These are phyloP conservation scores for Claviceps cyperi DNA, from an alignment of 2,329 filamentous ascomycete genomes.

Conservation along the genomic window DNA sequence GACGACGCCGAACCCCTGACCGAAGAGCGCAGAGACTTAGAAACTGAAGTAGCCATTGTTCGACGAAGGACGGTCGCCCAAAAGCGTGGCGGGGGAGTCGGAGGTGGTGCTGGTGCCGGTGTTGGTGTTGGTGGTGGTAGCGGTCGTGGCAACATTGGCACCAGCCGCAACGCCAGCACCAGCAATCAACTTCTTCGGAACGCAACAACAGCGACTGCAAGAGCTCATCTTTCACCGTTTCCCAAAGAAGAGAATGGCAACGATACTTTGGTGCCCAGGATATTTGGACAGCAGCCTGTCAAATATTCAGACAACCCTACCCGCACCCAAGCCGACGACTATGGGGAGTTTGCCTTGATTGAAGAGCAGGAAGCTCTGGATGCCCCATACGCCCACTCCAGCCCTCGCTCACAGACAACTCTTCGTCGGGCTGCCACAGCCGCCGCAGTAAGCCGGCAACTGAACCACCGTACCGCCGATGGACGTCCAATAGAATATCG, in stretches of 20 bases:
- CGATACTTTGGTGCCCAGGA: constrained; percentile 39
- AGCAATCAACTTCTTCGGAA: constrained; percentile 34
- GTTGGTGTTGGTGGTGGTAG: neutral
- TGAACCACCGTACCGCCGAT: constrained; percentile 43
- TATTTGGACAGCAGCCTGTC: constrained; percentile 21
- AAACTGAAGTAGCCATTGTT: constrained; percentile 65
- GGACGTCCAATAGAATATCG: constrained; percentile 46
- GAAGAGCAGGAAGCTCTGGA: constrained; percentile 51
- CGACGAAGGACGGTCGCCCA: constrained; percentile 58
- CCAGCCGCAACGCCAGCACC: neutral
- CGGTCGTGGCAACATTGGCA: neutral
- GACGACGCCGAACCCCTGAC: constrained; percentile 53
- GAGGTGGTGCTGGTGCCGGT: neutral
- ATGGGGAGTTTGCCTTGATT: constrained; percentile 31
- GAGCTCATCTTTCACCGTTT: constrained; percentile 16
- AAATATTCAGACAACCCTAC: constrained; percentile 9
- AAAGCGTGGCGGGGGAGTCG: constrained; percentile 28
- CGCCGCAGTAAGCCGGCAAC: constrained; percentile 57
- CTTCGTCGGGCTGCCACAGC: constrained; percentile 61
- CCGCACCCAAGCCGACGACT: constrained; percentile 20
- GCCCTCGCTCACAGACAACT: constrained; percentile 54
- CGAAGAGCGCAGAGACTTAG: constrained; percentile 61
- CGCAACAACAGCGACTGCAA: constrained; percentile 26
- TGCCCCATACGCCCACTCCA: constrained; percentile 57
- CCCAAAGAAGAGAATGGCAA: constrained; percentile 23